Evolutionary conservation across 2,329 filamentous ascomycete genomes (phyloP).

Genomic region (Sarocladium brachiariae): DNA sequence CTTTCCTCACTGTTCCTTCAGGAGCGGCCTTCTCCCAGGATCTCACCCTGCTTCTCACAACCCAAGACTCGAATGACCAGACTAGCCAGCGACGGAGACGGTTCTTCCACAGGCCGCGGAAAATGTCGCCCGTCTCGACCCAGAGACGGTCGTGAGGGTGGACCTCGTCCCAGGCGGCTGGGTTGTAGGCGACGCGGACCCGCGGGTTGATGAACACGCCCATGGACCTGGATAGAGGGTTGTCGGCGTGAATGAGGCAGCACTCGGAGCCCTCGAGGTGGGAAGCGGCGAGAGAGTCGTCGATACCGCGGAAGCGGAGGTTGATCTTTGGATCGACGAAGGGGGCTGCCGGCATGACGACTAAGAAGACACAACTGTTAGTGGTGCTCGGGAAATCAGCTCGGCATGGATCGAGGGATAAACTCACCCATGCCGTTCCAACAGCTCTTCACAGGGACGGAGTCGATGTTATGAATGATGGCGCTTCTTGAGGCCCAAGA

Average conservation of each 20-base stretch:
- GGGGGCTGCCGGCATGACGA: slow-evolving; percentile 46
- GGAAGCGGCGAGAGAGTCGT: slow-evolving; percentile 51
- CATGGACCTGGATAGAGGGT: slow-evolving; percentile 42
- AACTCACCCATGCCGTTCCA: slow-evolving; percentile 37
- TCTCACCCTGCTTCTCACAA: slow-evolving; percentile 29
- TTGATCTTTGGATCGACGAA: slow-evolving; percentile 38
- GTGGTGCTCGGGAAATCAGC: too few species aligned
- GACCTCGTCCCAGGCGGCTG: slow-evolving; percentile 42
- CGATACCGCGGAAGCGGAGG: slow-evolving; percentile 56
- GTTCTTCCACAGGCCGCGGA: slow-evolving; percentile 53
- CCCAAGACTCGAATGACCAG: slow-evolving; percentile 22
- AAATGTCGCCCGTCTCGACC: slow-evolving; percentile 39
- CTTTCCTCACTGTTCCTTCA: slow-evolving; percentile 21
- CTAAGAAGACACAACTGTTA: too few species aligned
- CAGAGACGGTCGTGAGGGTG: slow-evolving; percentile 33
- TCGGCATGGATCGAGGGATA: too few species aligned
- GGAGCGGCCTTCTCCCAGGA: slow-evolving; percentile 28
- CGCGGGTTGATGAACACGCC: slow-evolving; percentile 64
- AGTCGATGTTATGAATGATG: slow-evolving; percentile 39
- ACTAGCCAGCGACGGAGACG: slow-evolving; percentile 39
- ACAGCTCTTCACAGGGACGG: slow-evolving; percentile 39
- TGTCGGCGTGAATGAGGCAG: slow-evolving; percentile 70
- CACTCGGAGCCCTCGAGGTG: slow-evolving; percentile 75
- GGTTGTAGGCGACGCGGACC: slow-evolving; percentile 60
- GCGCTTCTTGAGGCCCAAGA: slow-evolving; percentile 43